Evolutionary conservation across 2,329 filamentous ascomycete genomes (phyloP).

Genomic region (Westerdykella sp.): DNA sequence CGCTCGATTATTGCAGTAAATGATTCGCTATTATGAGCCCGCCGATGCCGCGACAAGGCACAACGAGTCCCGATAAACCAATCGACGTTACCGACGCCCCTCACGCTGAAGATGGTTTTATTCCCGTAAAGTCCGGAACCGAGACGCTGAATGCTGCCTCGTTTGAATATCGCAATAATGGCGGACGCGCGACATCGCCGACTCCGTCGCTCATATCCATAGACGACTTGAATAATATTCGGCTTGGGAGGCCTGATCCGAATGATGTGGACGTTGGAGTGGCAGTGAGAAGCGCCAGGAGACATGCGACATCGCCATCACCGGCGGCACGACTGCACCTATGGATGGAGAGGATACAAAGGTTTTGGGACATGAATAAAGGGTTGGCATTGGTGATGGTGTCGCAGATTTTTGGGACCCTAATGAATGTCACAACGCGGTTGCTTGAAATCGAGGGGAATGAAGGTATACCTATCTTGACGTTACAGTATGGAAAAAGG

Average conservation of each 20-base stretch:
- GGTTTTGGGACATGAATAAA: constrained; percentile 60
- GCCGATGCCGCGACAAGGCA: neutral
- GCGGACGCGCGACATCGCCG: constrained; percentile 29
- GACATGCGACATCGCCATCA: constrained; percentile 10
- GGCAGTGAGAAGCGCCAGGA: constrained; percentile 11
- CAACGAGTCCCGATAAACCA: neutral
- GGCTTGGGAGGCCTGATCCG: constrained; percentile 17
- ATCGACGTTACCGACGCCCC: neutral
- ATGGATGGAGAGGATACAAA: constrained; percentile 14
- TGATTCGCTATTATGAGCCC: neutral
- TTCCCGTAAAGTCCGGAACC: constrained; percentile 22
- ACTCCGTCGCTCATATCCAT: constrained; percentile 30
- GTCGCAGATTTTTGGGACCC: constrained; percentile 72
- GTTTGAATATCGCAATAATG: constrained; percentile 20
- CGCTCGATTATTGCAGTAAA: neutral
- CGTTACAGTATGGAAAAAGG: neutral
- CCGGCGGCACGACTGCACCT: constrained; percentile 14
- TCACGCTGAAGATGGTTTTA: neutral
- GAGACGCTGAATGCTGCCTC: constrained; percentile 23
- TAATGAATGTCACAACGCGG: constrained; percentile 80
- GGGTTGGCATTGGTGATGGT: constrained; percentile 67
- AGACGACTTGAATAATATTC: constrained; percentile 27
- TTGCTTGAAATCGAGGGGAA: constrained; percentile 63
- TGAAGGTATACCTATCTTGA: constrained; percentile 39
- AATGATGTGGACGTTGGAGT: constrained; percentile 11